Conservation (phyloP, 257 asterid genomes). For the Nicotiana tabacum region DNA sequence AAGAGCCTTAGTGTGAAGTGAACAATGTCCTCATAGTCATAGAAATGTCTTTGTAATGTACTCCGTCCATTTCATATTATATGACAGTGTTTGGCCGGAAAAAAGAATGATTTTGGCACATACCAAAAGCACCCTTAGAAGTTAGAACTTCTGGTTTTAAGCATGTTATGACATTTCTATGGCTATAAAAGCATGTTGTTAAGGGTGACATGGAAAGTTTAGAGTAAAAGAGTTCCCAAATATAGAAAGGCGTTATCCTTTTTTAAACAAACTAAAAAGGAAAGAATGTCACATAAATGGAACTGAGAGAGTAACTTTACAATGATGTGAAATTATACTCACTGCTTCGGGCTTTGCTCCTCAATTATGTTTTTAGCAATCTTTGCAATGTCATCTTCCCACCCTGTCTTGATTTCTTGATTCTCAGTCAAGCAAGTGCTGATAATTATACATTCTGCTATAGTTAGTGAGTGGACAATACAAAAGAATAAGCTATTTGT, state of each 20-base stretch:
- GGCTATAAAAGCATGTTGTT: not conserved
- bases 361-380: conserved; percentile 62
- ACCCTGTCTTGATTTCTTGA: conserved; percentile 66
- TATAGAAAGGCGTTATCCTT: not conserved
- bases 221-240: not conserved
- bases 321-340: conserved; percentile 24
- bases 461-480: not conserved
- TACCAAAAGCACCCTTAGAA: not conserved
- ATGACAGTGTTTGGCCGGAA: not conserved
- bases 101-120: not conserved
- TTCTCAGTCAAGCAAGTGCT: conserved; percentile 36
- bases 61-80: not conserved
- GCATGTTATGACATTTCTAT: not conserved
- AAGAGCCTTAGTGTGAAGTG: not conserved
- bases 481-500: not conserved
- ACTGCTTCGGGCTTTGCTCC: conserved; percentile 89
- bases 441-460: not conserved
- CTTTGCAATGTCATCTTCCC: conserved; percentile 77
- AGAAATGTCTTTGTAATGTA: not conserved
- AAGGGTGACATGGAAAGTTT: not conserved
- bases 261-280: not conserved
- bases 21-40: not conserved
- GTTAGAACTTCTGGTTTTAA: not conserved
- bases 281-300: not conserved
- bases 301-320: not conserved